Base-by-base conservation (phyloP, 495 filamentous ascomycete species). In the Talaromyces adpressus region DNA sequence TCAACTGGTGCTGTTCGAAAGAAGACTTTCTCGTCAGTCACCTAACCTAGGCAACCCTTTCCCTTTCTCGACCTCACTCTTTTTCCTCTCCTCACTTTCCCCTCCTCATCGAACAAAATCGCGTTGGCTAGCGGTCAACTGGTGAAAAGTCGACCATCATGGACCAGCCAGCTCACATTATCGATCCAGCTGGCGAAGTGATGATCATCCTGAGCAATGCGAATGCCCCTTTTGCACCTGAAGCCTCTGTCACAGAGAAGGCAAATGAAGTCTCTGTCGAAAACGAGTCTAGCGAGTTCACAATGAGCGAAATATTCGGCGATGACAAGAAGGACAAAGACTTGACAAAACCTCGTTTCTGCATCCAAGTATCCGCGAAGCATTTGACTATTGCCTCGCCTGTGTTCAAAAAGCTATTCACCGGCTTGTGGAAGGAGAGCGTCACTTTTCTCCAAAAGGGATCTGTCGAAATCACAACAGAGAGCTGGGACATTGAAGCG, bases 361-460 rank as follows among this genome's bases (percentile, higher is more conserved):
- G 67, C 47, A 69, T 77, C 53, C 80, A 76, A 52, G 79, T 84
- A 7, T 85, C 81, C 14, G 82, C 82, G 2, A 79, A 76, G 32
- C 80, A 85, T 65, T 66, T 86, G 18, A 72, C 66, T 0, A 64
- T 84, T 20, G 75, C 78, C 2, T 87, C 81, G 1, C 68, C 77
- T 1, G 65, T 77, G 8, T 84, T 86, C 66, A 72, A 72, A 34
- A 67, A 65, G 23, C 67, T 71, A 18, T 67, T 76, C 6, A 71
- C 63, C 27, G 67, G 68, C 2, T 47, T 63, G 11, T 80, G 75
- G 73, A 74, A 67, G 59, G 77, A 81, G 69, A 67, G 63, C 36
- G 45, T 60, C n/a, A 62, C 60, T n/a, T 69, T 66, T 2, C 66
- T 70, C 12, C 59, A 73, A 3, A 73, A 80, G 61, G 77, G 80